Evolutionary conservation across 2,329 filamentous ascomycete species (phyloP).

Genomic region (Emergomyces africanus): DNA sequence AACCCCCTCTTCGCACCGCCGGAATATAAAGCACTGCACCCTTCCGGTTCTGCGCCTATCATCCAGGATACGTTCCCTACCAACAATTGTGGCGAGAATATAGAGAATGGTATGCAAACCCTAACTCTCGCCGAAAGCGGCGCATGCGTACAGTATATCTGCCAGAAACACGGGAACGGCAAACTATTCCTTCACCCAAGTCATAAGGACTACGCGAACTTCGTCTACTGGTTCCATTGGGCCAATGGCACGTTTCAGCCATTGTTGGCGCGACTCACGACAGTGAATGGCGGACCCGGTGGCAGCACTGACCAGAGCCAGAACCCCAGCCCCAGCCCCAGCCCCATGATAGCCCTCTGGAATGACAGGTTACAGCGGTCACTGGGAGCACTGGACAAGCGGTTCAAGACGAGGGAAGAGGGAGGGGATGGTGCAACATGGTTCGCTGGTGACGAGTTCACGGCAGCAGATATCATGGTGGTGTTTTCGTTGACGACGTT

Average conservation of each 20-base stretch:
- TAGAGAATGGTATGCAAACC: not conserved
- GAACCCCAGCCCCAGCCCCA: not conserved
- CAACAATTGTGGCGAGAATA: constrained; percentile 9
- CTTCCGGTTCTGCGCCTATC: constrained; percentile 45
- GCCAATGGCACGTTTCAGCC: constrained; percentile 36
- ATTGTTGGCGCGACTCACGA: constrained; percentile 23
- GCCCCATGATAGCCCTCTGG: not conserved
- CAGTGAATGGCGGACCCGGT: not conserved
- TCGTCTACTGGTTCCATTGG: constrained; percentile 54
- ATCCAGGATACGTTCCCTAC: constrained; percentile 37
- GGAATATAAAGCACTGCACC: constrained; percentile 34
- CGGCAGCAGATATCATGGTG: constrained; percentile 53
- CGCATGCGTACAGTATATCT: constrained; percentile 51
- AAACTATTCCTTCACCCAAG: constrained; percentile 34
- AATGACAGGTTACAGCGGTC: not conserved
- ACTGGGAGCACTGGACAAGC: constrained; percentile 21
- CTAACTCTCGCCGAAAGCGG: constrained; percentile 46
- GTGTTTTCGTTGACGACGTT: constrained; percentile 50
- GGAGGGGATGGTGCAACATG: constrained; percentile 38
- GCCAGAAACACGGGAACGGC: constrained; percentile 40
- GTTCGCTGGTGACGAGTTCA: constrained; percentile 50
- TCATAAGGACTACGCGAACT: constrained; percentile 43
- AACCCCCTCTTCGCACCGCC: constrained; percentile 30
- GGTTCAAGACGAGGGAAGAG: constrained; percentile 37
- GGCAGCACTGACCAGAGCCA: not conserved